A percentile compares a stretch with the other conserved stretches of the same genome.
phyloP scores from a whole-genome alignment of 805 yeast species.

The Wickerhamiella parazyma region DNA sequence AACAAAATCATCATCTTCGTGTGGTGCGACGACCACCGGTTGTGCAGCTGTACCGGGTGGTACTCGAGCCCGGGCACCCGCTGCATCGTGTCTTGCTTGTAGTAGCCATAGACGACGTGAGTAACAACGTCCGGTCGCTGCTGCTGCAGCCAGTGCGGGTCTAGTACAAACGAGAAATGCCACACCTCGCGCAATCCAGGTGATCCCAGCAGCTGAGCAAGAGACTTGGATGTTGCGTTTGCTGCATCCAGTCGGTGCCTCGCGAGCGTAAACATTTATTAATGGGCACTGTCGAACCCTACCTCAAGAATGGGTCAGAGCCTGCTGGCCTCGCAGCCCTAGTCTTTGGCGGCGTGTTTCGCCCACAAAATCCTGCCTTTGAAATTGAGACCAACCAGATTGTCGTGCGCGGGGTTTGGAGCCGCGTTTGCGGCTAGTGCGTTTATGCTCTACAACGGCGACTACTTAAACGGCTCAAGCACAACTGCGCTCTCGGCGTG shows the following conservation, averaged over 20 bases:
- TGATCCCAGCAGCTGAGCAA: not conserved
- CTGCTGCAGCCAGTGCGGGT: conserved; percentile 19
- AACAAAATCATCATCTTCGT: conserved; percentile 25
- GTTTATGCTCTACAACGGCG: conserved; percentile 21
- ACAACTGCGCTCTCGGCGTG: conserved; percentile 20
- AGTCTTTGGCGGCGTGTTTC: not conserved
- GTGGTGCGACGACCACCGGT: conserved; percentile 20
- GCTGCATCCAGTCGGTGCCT: not conserved
- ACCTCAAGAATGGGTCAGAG: not conserved
- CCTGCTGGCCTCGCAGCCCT: not conserved
- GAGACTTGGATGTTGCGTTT: not conserved
- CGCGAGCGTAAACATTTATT: not conserved
- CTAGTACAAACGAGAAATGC: conserved; percentile 25
- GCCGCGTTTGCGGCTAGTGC: conserved; percentile 20
- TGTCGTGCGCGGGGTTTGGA: conserved; percentile 19
- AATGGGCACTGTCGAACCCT: not conserved
- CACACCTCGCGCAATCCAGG: conserved; percentile 19
- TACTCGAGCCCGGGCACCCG: not conserved
- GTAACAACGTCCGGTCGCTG: conserved; percentile 14
- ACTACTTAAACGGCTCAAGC: conserved; percentile 21
- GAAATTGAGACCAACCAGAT: conserved; percentile 14
- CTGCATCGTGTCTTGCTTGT: conserved; percentile 1
- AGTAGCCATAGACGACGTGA: conserved; percentile 19
- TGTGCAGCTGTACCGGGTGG: conserved; percentile 12
- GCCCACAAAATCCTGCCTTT: conserved; percentile 4